These are phyloP conservation scores for Stephanodiscus triporus DNA, from an alignment of 108 stramenopile species.

Conservation along the genomic window DNA sequence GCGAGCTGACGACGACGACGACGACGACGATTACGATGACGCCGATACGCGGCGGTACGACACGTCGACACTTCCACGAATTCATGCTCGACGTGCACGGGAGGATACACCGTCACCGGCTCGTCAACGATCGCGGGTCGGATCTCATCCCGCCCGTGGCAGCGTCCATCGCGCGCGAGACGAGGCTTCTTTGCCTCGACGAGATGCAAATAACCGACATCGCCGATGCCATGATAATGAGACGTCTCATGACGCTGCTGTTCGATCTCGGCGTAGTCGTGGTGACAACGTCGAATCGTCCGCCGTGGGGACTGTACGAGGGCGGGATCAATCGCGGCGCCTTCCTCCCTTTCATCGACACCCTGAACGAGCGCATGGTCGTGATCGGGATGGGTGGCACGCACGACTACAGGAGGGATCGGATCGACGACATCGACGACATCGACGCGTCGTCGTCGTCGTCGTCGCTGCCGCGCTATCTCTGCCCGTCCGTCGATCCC, in stretches of 20 bases:
- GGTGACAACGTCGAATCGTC: constrained; percentile 68
- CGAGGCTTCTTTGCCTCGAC: constrained; percentile 46
- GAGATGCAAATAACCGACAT: constrained; percentile 65
- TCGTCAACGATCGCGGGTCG: too few relatives aligned
- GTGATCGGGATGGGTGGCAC: constrained; percentile 14
- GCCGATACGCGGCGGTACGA: too few relatives aligned
- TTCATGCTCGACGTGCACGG: too few relatives aligned
- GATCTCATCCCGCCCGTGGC: constrained; percentile 2
- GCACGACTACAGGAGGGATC: constrained; percentile 26
- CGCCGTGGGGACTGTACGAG: constrained; percentile 54
- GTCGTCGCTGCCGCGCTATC: too few relatives aligned
- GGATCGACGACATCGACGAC: too few relatives aligned
- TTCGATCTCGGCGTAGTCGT: constrained; percentile 40
- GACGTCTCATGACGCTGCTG: constrained; percentile 11
- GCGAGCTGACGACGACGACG: too few relatives aligned
- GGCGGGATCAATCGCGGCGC: constrained; percentile 61
- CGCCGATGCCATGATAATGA: constrained; percentile 62
- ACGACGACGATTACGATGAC: too few relatives aligned
- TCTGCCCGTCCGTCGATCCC: too few relatives aligned
- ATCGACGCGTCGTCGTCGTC: too few relatives aligned
- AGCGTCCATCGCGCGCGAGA: constrained; percentile 25
- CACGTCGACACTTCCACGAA: too few relatives aligned
- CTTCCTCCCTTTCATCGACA: constrained; percentile 63
- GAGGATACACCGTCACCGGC: too few relatives aligned
- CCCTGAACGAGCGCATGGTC: constrained; percentile 13